Evolutionary conservation across 2,329 filamentous ascomycete genomes (phyloP).

Genomic region (Exophiala xenobiotica): DNA sequence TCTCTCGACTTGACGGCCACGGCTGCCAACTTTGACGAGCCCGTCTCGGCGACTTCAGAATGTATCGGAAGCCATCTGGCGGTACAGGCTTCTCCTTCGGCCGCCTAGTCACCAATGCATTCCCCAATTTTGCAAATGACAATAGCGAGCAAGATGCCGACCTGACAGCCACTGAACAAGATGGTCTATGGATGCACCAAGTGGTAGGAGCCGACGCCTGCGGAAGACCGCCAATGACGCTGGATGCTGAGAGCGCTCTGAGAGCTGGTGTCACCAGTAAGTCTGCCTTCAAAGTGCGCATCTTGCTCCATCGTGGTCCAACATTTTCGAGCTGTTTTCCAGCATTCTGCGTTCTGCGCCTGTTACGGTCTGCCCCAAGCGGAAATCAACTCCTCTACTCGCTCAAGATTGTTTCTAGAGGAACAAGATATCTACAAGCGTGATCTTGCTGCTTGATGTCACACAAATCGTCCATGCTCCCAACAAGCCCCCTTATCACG

Average conservation of each 20-base stretch:
- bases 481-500: too few species aligned
- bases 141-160: not conserved
- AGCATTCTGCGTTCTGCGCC: too few species aligned
- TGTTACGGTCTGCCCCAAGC: too few species aligned
- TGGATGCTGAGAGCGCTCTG: not conserved
- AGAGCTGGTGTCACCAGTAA: not conserved
- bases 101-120: constrained; percentile 31
- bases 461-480: too few species aligned
- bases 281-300: too few species aligned
- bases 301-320: too few species aligned
- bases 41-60: constrained; percentile 16
- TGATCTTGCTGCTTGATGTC: too few species aligned
- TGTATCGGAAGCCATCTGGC: constrained; percentile 35
- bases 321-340: too few species aligned
- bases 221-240: not conserved
- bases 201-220: not conserved
- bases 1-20: too few species aligned
- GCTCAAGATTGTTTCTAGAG: too few species aligned
- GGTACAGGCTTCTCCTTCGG: constrained; percentile 32
- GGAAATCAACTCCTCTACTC: too few species aligned
- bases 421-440: too few species aligned
- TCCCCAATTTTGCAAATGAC: constrained; percentile 38
- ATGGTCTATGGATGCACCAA: constrained; percentile 2
- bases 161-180: not conserved
- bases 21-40: not conserved